Conservation (phyloP, 2,329 filamentous ascomycete species). For the Aspergillus arachidicola region DNA sequence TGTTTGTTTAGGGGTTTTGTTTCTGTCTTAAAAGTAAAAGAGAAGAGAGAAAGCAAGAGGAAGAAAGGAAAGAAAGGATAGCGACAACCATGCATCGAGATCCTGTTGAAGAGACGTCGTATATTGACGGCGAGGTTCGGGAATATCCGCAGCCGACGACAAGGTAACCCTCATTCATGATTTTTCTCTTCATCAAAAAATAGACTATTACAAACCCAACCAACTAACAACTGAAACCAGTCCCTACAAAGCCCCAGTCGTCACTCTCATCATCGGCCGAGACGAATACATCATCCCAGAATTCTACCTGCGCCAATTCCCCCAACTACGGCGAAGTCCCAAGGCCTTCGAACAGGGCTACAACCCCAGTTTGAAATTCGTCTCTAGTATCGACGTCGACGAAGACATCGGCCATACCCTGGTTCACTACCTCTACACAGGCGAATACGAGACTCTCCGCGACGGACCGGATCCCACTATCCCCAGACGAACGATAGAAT, state of each 20-base stretch:
- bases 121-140: neutral
- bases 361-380: neutral
- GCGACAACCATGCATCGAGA: neutral
- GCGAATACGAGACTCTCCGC: slow-evolving; percentile 4
- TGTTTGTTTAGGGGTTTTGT: too few relatives aligned
- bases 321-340: neutral
- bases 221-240: neutral
- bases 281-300: slow-evolving; percentile 2
- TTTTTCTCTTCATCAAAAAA: too few relatives aligned
- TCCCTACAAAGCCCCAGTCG: slow-evolving; percentile 4
- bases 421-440: slow-evolving; percentile 11
- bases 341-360: neutral
- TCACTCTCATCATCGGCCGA: neutral
- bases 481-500: neutral
- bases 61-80: too few relatives aligned
- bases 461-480: neutral
- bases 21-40: too few relatives aligned
- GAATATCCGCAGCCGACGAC: neutral
- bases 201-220: neutral
- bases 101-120: neutral
- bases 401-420: slow-evolving; percentile 8
- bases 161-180: neutral
- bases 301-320: slow-evolving; percentile 5
- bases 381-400: neutral
- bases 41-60: neutral